Percentiles rank a stretch among this genome's conserved stretches.
These are phyloP conservation scores for Debaryomyces castellii DNA, from an alignment of 805 yeast species.

Conservation along the genomic window DNA sequence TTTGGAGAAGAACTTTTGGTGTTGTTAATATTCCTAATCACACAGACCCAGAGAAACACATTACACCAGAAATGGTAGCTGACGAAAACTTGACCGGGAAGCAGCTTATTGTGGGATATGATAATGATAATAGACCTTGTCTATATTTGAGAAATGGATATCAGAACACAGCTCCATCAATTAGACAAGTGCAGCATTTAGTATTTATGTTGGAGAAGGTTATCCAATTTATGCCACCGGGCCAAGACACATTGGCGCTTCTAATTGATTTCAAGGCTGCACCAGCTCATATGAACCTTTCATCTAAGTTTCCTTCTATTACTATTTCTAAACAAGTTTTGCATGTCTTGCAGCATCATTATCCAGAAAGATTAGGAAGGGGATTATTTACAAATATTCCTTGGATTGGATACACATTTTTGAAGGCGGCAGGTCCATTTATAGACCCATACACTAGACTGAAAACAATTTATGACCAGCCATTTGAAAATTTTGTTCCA, in stretches of 20 bases:
- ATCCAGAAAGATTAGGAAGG: conserved; percentile 57
- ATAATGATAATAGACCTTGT: conserved; percentile 53
- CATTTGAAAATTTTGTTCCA: conserved; percentile 55
- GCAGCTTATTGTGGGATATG: conserved; percentile 54
- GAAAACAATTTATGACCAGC: conserved; percentile 58
- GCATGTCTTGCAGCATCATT: conserved; percentile 55
- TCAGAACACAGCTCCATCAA: conserved; percentile 53
- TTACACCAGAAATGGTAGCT: conserved; percentile 43
- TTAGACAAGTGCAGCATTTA: conserved; percentile 54
- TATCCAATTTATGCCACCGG: conserved; percentile 55
- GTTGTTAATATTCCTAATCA: conserved; percentile 28
- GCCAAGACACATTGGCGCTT: conserved; percentile 55
- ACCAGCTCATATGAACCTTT: conserved; percentile 34
- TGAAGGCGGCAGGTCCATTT: conserved; percentile 56
- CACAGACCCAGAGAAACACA: conserved; percentile 25
- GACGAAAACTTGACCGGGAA: conserved; percentile 55
- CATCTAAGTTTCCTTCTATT: conserved; percentile 48
- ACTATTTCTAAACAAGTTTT: conserved; percentile 49
- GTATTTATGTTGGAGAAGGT: conserved; percentile 58
- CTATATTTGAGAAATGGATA: conserved; percentile 52
- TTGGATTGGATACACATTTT: conserved; percentile 55
- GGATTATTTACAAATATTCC: conserved; percentile 57
- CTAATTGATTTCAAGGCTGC: conserved; percentile 56
- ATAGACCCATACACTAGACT: conserved; percentile 59
- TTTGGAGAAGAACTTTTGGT: conserved; percentile 59